A percentile compares a stretch with the other conserved stretches of the same genome.
Conservation (phyloP, 2,329 filamentous ascomycete species). For the Westerdykella ornata region DNA sequence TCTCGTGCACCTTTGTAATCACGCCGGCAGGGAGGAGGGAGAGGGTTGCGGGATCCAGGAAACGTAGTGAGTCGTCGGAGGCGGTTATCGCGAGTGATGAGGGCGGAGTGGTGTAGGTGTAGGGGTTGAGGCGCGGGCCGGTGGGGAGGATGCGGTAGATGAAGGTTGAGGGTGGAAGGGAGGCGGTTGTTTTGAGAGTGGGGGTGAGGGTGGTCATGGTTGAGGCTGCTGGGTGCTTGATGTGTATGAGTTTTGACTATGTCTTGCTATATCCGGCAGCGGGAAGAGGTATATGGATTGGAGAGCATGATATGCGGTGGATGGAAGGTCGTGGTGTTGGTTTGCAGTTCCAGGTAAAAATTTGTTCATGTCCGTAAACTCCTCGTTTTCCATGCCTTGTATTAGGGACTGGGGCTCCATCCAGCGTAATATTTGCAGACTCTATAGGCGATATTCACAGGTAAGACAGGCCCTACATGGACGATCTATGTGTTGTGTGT, state of each 20-base stretch:
- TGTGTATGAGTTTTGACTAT: background rate
- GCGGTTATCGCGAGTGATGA: conserved; percentile 53
- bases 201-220: conserved; percentile 19
- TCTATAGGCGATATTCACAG: too few species aligned
- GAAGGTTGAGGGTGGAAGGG: conserved; percentile 32
- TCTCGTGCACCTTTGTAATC: conserved; percentile 51
- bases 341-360: too few species aligned
- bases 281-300: too few species aligned
- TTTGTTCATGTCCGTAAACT: too few species aligned
- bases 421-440: too few species aligned
- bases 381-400: too few species aligned
- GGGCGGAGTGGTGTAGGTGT: conserved; percentile 15
- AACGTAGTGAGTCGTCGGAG: conserved; percentile 62
- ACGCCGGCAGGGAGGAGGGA: conserved; percentile 45
- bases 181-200: conserved; percentile 15
- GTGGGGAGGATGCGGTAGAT: conserved; percentile 36
- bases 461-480: too few species aligned
- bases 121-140: conserved; percentile 24
- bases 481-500: too few species aligned
- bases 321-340: too few species aligned
- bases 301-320: background rate
- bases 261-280: too few species aligned
- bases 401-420: too few species aligned
- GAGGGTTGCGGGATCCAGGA: conserved; percentile 57
- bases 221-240: background rate